phyloP scores from a whole-genome alignment of 768 basidiomycete genomes.

The Trametes coccinea region DNA sequence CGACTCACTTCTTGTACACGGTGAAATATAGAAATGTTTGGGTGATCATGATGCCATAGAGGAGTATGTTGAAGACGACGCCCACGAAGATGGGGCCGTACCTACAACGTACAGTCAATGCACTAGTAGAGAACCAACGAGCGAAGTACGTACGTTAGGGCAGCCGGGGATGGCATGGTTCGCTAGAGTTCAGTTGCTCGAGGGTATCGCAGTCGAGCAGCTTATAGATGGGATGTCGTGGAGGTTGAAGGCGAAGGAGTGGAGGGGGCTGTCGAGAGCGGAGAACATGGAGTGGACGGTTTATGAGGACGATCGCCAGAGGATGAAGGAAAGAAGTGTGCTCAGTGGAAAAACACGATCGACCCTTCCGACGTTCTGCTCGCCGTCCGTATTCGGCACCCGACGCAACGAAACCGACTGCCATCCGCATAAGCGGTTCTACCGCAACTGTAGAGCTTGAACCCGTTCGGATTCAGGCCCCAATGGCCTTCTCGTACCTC shows the following conservation, averaged over 20 bases:
- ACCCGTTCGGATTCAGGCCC: too few species aligned
- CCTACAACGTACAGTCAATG: constrained; percentile 27
- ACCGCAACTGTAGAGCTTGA: neutral
- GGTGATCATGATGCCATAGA: constrained; percentile 52
- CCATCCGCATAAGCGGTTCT: neutral
- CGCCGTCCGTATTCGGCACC: constrained; percentile 6
- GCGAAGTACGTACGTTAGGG: constrained; percentile 10
- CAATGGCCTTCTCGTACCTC: too few species aligned
- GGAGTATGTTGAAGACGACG: constrained; percentile 45
- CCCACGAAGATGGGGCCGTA: constrained; percentile 53
- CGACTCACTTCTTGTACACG: constrained; percentile 39
- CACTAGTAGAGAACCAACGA: too few species aligned
- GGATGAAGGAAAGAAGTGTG: constrained; percentile 1
- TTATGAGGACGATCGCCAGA: constrained; percentile 6
- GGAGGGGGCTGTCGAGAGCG: neutral
- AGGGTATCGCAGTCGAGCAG: constrained; percentile 11
- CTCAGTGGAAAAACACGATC: constrained; percentile 8
- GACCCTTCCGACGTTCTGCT: neutral
- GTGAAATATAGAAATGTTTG: constrained; percentile 51
- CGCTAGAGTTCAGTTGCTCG: neutral
- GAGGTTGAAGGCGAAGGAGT: neutral
- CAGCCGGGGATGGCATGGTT: constrained; percentile 20
- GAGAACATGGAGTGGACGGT: neutral
- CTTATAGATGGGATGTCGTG: neutral
- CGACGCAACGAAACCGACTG: neutral